Evolutionary conservation across 2,329 filamentous ascomycete species (phyloP).

Genomic region (Leptographium galeiforme): DNA sequence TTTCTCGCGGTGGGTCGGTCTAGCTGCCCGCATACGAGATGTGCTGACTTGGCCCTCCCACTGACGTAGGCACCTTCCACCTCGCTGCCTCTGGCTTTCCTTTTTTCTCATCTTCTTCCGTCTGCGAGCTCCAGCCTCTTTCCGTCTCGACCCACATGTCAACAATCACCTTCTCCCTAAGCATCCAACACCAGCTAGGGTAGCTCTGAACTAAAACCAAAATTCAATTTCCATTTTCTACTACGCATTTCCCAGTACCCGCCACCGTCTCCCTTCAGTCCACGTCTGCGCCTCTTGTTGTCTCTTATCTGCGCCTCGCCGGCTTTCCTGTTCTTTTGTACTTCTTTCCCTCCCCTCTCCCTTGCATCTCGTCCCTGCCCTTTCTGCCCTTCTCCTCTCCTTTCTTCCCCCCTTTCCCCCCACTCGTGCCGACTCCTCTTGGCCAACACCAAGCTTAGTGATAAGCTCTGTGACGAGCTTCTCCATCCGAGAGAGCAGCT

Average conservation of each 20-base stretch:
- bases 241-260: background rate
- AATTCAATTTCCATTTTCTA: background rate
- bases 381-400: background rate
- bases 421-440: too few species aligned
- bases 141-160: background rate
- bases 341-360: background rate
- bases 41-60: background rate
- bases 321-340: background rate
- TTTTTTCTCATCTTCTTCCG: background rate
- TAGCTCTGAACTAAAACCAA: background rate
- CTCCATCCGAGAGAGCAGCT: background rate
- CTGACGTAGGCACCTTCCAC: background rate
- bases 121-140: background rate
- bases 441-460: background rate
- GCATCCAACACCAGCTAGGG: background rate
- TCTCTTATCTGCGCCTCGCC: background rate
- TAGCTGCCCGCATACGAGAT: background rate
- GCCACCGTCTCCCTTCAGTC: background rate
- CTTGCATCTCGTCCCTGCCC: slow-evolving; percentile 1
- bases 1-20: background rate
- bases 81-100: background rate
- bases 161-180: background rate
- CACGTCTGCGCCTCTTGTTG: background rate
- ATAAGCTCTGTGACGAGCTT: background rate
- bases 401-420: background rate